phyloP scores from a whole-genome alignment of 108 stramenopile species.

The Pseudonitzschia pungens region DNA sequence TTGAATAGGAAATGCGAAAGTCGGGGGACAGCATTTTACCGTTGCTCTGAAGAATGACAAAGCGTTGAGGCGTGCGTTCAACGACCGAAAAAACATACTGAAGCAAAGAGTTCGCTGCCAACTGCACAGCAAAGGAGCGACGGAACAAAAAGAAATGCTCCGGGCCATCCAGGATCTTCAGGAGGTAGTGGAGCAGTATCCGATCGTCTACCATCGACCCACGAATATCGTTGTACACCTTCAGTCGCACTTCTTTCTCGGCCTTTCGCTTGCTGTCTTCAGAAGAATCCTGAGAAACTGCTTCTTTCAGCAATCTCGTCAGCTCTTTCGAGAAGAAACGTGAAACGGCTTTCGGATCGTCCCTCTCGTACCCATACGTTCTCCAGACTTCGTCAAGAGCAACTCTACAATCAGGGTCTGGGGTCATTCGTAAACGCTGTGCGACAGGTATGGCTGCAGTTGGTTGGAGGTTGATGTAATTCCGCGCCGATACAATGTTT shows the following conservation, averaged over 20 bases:
- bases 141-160: constrained; percentile 71
- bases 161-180: constrained; percentile 31
- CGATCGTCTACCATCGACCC: constrained; percentile 36
- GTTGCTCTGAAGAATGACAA: constrained; percentile 53
- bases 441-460: constrained; percentile 82
- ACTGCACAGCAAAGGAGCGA: constrained; percentile 67
- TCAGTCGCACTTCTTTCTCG: constrained; percentile 38
- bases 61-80: constrained; percentile 71
- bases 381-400: constrained; percentile 64
- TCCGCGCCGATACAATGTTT: constrained; percentile 55
- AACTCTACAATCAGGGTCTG: constrained; percentile 49
- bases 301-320: constrained; percentile 14
- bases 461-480: constrained; percentile 62
- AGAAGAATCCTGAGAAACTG: constrained; percentile 16
- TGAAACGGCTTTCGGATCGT: constrained; percentile 4
- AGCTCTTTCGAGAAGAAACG: constrained; percentile 31
- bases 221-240: constrained; percentile 58
- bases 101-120: constrained; percentile 77
- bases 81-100: constrained; percentile 75
- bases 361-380: background rate
- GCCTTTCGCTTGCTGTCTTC: constrained; percentile 26
- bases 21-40: constrained; percentile 68
- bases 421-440: constrained; percentile 78
- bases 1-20: constrained; percentile 76
- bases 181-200: constrained; percentile 53